Evolutionary conservation across 345 rosid species (phyloP).

Genomic region (Populus simonii): DNA sequence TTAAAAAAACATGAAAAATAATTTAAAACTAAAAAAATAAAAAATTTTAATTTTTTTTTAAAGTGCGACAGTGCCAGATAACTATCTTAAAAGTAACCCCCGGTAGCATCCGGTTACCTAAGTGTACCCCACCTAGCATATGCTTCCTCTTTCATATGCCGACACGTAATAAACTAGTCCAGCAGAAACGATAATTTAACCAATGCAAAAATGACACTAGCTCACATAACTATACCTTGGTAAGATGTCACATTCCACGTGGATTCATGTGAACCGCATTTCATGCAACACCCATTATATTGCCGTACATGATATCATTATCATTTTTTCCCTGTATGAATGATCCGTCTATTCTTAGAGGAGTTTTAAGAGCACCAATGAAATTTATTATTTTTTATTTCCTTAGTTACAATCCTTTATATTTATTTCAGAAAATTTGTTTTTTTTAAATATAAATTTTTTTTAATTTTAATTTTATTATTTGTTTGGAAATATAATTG

Average conservation of each 20-base stretch:
- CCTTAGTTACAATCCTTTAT: too few species aligned
- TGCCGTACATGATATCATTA: background rate
- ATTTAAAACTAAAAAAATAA: too few species aligned
- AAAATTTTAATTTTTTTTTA: too few species aligned
- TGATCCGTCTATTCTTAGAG: background rate
- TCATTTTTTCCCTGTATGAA: background rate
- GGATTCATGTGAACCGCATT: conserved; percentile 28
- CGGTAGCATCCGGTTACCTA: background rate
- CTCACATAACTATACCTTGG: background rate
- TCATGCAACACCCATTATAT: conserved; percentile 15
- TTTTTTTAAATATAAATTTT: too few species aligned
- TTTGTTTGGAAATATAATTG: rapidly evolving
- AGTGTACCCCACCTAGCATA: too few species aligned
- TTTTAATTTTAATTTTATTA: too few species aligned
- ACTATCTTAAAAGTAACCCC: background rate
- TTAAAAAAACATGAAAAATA: too few species aligned
- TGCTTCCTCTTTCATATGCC: background rate
- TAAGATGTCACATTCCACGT: conserved; percentile 27
- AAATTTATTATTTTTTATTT: too few species aligned
- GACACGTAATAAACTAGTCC: background rate
- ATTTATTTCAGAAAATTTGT: too few species aligned
- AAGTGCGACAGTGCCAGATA: too few species aligned
- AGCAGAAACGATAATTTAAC: background rate
- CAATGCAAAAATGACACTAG: background rate
- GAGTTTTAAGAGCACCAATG: too few species aligned